phyloP scores from a whole-genome alignment of 2,329 filamentous ascomycete species.

The Fusarium oxysporum region DNA sequence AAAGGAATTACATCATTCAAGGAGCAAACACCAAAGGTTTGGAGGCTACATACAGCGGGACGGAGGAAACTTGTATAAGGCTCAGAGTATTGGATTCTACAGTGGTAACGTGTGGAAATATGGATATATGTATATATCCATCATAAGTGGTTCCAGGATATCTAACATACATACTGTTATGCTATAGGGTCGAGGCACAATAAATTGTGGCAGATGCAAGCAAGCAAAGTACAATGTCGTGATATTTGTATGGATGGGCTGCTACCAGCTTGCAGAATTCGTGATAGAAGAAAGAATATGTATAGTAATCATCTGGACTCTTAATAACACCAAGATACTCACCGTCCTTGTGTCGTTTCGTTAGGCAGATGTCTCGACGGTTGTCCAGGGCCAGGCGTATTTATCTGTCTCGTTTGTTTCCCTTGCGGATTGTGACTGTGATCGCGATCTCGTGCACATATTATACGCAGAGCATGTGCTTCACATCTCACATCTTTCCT shows the following conservation, averaged over 20 bases:
- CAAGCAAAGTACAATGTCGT: background rate
- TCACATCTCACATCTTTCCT: slow-evolving; percentile 17
- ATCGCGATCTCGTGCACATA: slow-evolving; percentile 37
- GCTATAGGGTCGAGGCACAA: background rate
- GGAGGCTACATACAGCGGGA: background rate
- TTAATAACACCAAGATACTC: background rate
- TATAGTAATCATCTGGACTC: background rate
- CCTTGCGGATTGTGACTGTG: slow-evolving; percentile 24
- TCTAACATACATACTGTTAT: background rate
- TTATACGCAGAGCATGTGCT: slow-evolving; percentile 27
- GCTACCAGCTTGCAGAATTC: background rate
- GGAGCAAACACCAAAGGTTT: background rate
- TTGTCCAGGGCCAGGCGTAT: slow-evolving; percentile 2
- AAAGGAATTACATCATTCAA: slow-evolving; percentile 40
- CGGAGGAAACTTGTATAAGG: background rate
- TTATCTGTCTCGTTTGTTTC: slow-evolving; percentile 9
- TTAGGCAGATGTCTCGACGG: background rate
- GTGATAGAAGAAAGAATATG: background rate
- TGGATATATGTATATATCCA: background rate
- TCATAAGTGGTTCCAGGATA: background rate
- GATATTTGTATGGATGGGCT: background rate
- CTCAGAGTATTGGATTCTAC: background rate
- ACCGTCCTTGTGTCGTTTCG: background rate
- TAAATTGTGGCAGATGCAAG: background rate
- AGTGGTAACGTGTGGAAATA: background rate